Conservation (phyloP, 371 early-diverging fungal genomes). For the Syncephalastrum monosporum region DNA sequence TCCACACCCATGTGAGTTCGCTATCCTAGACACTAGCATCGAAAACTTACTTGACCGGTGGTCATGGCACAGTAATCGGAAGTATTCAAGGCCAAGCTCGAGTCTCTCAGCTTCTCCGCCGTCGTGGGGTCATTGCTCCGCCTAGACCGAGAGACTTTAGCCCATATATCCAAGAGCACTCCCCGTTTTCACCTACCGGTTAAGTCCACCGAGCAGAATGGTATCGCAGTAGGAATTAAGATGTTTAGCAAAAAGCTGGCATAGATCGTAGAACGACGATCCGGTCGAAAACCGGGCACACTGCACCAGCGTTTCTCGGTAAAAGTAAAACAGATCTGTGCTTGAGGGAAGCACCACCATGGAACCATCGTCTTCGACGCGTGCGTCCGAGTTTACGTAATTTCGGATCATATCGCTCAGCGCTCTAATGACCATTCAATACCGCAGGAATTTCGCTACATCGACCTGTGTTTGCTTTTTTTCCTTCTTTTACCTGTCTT, state of each 20-base stretch:
- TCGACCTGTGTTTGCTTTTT: not conserved
- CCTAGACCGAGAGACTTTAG: too few relatives aligned
- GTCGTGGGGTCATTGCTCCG: conserved; percentile 27
- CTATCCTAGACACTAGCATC: too few relatives aligned
- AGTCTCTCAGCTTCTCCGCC: conserved; percentile 60
- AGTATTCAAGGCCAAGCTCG: conserved; percentile 84
- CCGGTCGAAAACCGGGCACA: conserved; percentile 84
- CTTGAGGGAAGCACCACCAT: conserved; percentile 78
- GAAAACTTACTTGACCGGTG: conserved; percentile 64
- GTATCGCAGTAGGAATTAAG: conserved; percentile 71
- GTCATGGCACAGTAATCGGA: conserved; percentile 93
- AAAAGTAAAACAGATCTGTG: conserved; percentile 87
- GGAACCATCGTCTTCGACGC: conserved; percentile 58
- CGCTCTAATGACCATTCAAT: conserved; percentile 28
- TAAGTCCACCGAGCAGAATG: conserved; percentile 67
- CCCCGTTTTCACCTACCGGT: conserved; percentile 38
- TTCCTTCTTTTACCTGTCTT: conserved; percentile 61
- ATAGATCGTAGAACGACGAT: conserved; percentile 78
- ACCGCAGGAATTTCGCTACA: too few relatives aligned
- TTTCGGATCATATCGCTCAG: conserved; percentile 60
- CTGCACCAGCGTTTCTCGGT: conserved; percentile 82
- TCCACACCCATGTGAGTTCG: too few relatives aligned
- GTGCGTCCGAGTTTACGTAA: conserved; percentile 38
- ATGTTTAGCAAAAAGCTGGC: conserved; percentile 75
- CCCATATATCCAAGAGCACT: too few relatives aligned